A percentile compares a stretch with the other conserved stretches of the same genome.
Evolutionary conservation across 768 basidiomycete species (phyloP).

Genomic region (Suillus lakei): DNA sequence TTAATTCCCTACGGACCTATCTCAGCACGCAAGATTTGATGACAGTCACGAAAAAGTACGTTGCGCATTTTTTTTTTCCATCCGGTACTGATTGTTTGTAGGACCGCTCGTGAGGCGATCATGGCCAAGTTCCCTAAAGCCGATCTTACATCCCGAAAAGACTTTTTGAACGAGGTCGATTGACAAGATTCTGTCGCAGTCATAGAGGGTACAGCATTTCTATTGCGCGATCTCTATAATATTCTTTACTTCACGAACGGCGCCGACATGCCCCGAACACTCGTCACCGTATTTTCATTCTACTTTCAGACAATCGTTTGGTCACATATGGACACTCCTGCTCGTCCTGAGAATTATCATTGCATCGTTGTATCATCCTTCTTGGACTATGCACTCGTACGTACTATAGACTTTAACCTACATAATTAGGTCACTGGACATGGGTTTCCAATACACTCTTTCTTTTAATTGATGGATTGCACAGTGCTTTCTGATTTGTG

Average conservation of each 20-base stretch:
- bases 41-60: slow-evolving; percentile 95
- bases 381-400: slow-evolving; percentile 15
- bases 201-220: slow-evolving; percentile 46
- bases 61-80: slow-evolving; percentile 18
- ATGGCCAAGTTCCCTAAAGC: slow-evolving; percentile 92
- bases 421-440: slow-evolving; percentile 5
- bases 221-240: slow-evolving; percentile 8
- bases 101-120: slow-evolving; percentile 90
- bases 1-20: slow-evolving; percentile 81
- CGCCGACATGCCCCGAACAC: background rate
- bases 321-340: slow-evolving; percentile 16
- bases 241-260: background rate
- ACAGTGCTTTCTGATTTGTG: too few relatives aligned
- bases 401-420: slow-evolving; percentile 12
- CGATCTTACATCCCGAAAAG: slow-evolving; percentile 80
- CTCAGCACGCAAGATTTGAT: slow-evolving; percentile 93
- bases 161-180: slow-evolving; percentile 95
- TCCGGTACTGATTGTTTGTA: slow-evolving; percentile 31
- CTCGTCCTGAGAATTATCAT: slow-evolving; percentile 11
- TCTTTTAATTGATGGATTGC: slow-evolving; percentile 1
- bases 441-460: slow-evolving; percentile 11
- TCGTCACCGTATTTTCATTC: slow-evolving; percentile 1
- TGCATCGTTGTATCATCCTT: slow-evolving; percentile 14
- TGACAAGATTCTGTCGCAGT: slow-evolving; percentile 88
- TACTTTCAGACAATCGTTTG: slow-evolving; percentile 11